phyloP scores from a whole-genome alignment of 129 eudicot genomes.

The Scalesia atractyloides region DNA sequence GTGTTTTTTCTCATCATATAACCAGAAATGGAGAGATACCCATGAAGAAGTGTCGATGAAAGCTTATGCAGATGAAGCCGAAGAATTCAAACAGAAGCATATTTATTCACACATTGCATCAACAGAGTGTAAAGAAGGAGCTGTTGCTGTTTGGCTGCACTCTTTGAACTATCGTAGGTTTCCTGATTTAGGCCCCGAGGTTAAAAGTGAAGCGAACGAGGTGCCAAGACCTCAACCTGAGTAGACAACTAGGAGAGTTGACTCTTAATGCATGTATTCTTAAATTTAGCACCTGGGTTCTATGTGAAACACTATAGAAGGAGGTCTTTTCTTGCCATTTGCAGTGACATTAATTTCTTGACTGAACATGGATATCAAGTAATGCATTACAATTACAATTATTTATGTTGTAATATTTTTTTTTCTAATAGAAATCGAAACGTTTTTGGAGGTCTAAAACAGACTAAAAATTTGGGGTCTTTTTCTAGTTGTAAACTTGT shows the following conservation, averaged over 20 bases:
- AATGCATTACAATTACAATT: no score
- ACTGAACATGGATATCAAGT: no score
- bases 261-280: slow-evolving; percentile 1
- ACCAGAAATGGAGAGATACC: slow-evolving; percentile 68
- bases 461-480: no score
- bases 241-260: slow-evolving; percentile 34
- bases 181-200: slow-evolving; percentile 48
- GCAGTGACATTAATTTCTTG: no score
- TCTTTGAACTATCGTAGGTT: slow-evolving; percentile 72
- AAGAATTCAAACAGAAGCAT: slow-evolving; percentile 73
- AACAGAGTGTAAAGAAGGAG: slow-evolving; percentile 83
- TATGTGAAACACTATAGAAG: background rate
- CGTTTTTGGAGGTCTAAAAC: no score
- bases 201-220: slow-evolving; percentile 18
- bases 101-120: slow-evolving; percentile 85
- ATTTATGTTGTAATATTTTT: no score
- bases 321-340: no score
- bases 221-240: background rate
- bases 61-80: slow-evolving; percentile 69
- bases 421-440: no score
- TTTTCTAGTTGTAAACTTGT: no score
- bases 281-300: background rate
- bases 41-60: slow-evolving; percentile 94
- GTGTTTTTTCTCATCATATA: slow-evolving; percentile 89
- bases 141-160: slow-evolving; percentile 81